Percentiles rank a stretch among this genome's conserved stretches.
Conservation (phyloP, 768 basidiomycete species). For the Termitomyces sp. region DNA sequence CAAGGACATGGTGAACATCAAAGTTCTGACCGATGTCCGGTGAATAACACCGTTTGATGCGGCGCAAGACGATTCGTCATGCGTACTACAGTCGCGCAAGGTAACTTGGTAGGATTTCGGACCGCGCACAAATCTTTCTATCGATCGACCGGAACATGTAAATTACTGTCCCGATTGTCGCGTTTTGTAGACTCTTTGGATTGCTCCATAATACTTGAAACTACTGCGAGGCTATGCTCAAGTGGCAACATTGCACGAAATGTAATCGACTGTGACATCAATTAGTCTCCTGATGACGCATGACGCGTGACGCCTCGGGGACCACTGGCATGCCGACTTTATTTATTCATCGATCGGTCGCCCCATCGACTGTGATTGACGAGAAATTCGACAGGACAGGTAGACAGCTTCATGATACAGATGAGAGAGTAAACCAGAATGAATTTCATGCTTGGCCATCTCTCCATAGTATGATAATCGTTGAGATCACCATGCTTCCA, state of each 20-base stretch:
- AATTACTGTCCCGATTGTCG: background rate
- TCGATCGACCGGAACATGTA: background rate
- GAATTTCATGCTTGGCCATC: no score
- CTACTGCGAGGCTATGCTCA: background rate
- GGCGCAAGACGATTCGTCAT: background rate
- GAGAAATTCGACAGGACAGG: background rate
- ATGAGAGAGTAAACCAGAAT: background rate
- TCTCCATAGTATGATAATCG: background rate
- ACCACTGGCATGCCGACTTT: background rate
- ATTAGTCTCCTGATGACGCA: constrained; percentile 4
- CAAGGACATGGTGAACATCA: background rate
- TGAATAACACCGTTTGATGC: background rate
- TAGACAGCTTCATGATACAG: background rate
- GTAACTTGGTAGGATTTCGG: background rate
- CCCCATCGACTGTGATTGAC: background rate
- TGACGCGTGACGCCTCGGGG: background rate
- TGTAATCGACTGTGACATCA: background rate
- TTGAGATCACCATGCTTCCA: background rate
- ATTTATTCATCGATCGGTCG: background rate
- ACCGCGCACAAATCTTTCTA: background rate
- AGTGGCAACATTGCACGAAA: background rate
- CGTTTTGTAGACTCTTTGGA: background rate
- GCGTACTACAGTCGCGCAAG: background rate
- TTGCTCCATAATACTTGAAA: background rate
- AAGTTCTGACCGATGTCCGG: background rate